Conservation (phyloP, 2,329 filamentous ascomycete genomes). For the Sporothrix curviconia region DNA sequence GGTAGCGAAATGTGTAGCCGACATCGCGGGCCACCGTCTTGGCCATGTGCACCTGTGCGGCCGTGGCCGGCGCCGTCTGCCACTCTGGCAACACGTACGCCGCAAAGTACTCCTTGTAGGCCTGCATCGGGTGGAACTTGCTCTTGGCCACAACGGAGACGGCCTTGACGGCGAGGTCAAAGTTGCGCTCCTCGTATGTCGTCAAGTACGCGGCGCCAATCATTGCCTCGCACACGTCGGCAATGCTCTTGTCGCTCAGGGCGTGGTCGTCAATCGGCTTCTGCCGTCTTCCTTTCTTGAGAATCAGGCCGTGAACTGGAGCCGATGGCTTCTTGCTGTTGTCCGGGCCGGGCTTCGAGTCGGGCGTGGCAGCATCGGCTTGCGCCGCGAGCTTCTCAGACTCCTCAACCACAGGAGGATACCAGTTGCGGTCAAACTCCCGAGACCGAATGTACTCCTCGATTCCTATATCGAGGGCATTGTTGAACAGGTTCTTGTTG, state of each 20-base stretch:
- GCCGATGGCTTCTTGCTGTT: background rate
- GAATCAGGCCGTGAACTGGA: slow-evolving; percentile 47
- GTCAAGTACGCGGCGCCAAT: slow-evolving; percentile 76
- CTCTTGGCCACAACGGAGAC: slow-evolving; percentile 66
- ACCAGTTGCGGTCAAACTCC: slow-evolving; percentile 81
- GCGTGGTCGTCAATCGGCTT: slow-evolving; percentile 52
- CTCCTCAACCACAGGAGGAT: slow-evolving; percentile 52
- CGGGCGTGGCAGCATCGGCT: background rate
- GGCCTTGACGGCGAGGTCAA: slow-evolving; percentile 54
- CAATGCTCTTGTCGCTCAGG: slow-evolving; percentile 82
- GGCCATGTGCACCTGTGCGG: slow-evolving; percentile 62
- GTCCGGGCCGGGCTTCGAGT: too few species aligned
- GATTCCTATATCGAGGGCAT: slow-evolving; percentile 59
- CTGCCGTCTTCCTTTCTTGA: slow-evolving; percentile 63
- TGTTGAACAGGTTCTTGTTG: slow-evolving; percentile 82
- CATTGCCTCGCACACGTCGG: slow-evolving; percentile 88
- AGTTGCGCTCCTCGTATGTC: slow-evolving; percentile 32
- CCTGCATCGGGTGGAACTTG: slow-evolving; percentile 60
- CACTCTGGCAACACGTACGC: slow-evolving; percentile 65
- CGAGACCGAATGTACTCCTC: slow-evolving; percentile 76
- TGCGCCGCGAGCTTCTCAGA: background rate
- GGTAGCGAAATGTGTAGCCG: slow-evolving; percentile 62
- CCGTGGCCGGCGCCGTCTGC: slow-evolving; percentile 56
- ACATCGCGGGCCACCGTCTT: slow-evolving; percentile 52
- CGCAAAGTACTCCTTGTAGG: slow-evolving; percentile 66